These are phyloP conservation scores for Claviceps paspali DNA, from an alignment of 2,329 filamentous ascomycete species.

Conservation along the genomic window DNA sequence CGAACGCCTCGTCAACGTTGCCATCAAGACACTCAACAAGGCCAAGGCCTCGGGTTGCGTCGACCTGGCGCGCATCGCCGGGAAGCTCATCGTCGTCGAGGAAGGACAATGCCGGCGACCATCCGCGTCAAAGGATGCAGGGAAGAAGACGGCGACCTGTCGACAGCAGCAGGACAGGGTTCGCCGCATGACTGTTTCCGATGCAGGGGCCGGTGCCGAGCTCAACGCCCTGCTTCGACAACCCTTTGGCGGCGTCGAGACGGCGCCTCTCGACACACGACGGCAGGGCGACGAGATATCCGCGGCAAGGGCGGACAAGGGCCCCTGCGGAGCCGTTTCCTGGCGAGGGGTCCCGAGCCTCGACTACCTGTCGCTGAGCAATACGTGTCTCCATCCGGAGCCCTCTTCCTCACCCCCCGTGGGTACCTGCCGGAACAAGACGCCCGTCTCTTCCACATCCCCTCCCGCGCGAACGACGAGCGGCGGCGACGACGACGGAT, in stretches of 20 bases:
- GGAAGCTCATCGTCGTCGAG: constrained; percentile 30
- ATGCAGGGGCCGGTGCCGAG: constrained; percentile 19
- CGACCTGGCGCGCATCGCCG: constrained; percentile 41
- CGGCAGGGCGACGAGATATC: constrained; percentile 34
- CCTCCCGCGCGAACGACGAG: constrained; percentile 1
- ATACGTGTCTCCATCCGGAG: constrained; percentile 29
- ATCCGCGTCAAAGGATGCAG: constrained; percentile 20
- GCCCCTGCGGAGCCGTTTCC: no score
- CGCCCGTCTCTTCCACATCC: constrained; percentile 1
- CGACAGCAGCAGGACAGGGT: constrained; percentile 43
- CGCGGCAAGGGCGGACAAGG: no score
- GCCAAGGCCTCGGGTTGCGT: constrained; percentile 35
- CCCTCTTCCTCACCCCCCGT: constrained; percentile 34
- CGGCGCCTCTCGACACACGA: constrained; percentile 10
- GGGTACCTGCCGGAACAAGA: constrained; percentile 25
- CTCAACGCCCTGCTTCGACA: constrained; percentile 27
- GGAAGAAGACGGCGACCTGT: constrained; percentile 31
- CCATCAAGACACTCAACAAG: constrained; percentile 40
- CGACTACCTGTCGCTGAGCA: constrained; percentile 42
- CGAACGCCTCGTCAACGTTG: constrained; percentile 57
- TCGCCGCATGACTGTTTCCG: constrained; percentile 40
- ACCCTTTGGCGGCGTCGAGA: constrained; percentile 28
- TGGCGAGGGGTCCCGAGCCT: no score
- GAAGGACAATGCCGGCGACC: constrained; percentile 16
- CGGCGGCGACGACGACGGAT: constrained; percentile 7